A percentile compares a stretch with the other conserved stretches of the same genome.
These are phyloP conservation scores for Ambrosiella beaveri DNA, from an alignment of 2,329 filamentous ascomycete genomes.

Conservation along the genomic window DNA sequence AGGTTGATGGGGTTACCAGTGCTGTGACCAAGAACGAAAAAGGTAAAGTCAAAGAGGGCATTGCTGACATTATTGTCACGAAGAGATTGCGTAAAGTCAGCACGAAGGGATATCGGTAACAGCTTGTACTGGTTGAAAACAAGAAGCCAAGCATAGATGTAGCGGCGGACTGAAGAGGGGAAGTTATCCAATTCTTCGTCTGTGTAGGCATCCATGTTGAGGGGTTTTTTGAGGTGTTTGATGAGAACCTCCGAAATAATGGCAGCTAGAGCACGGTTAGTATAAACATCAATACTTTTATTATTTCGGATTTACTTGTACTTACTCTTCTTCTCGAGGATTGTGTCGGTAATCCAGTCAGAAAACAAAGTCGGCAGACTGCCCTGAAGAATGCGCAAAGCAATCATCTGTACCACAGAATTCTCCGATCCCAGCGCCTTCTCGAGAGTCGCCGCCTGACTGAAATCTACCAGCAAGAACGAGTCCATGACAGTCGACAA, in stretches of 20 bases:
- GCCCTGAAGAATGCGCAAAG: slow-evolving; percentile 63
- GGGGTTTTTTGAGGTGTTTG: neutral
- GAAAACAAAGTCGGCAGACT: slow-evolving; percentile 67
- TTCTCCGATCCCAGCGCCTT: slow-evolving; percentile 39
- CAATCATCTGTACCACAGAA: slow-evolving; percentile 57
- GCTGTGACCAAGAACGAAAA: slow-evolving; percentile 69
- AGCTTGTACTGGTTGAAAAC: slow-evolving; percentile 72
- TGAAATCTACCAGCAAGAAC: neutral
- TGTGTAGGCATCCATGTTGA: slow-evolving; percentile 34
- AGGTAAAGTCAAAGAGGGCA: slow-evolving; percentile 59
- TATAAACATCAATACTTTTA: neutral
- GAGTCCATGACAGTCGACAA: no score
- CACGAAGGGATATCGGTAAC: slow-evolving; percentile 66
- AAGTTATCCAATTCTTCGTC: slow-evolving; percentile 51
- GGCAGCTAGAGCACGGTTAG: slow-evolving; percentile 4
- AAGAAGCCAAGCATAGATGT: slow-evolving; percentile 76
- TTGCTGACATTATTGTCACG: slow-evolving; percentile 54
- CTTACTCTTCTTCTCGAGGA: slow-evolving; percentile 49
- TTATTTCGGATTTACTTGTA: slow-evolving; percentile 8
- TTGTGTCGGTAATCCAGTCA: slow-evolving; percentile 59
- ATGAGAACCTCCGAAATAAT: neutral
- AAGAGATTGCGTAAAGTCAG: slow-evolving; percentile 62
- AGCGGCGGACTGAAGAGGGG: slow-evolving; percentile 54
- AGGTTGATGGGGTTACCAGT: slow-evolving; percentile 57
- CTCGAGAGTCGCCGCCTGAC: neutral